These are phyloP conservation scores for Botrytis elliptica DNA, from an alignment of 2,329 filamentous ascomycete genomes.

Conservation along the genomic window DNA sequence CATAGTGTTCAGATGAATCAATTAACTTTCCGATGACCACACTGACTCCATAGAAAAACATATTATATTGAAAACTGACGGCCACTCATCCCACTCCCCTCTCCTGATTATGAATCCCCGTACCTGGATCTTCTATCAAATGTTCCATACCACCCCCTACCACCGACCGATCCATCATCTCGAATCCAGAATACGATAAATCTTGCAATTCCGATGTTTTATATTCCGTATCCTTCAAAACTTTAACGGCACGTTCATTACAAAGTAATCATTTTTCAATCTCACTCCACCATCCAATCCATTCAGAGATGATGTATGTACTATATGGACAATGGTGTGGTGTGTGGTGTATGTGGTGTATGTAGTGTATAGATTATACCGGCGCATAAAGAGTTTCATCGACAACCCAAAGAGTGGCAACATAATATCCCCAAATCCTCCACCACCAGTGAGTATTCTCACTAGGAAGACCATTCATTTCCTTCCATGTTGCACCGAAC, in stretches of 20 bases:
- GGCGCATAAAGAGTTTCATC: constrained; percentile 20
- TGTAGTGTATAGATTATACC: not conserved
- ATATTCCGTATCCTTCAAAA: not conserved
- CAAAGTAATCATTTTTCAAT: not conserved
- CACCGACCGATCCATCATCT: not conserved
- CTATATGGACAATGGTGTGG: not conserved
- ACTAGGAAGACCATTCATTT: not conserved
- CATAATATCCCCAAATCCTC: not conserved
- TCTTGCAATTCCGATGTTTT: not conserved
- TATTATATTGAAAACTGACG: not conserved
- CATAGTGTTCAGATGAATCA: not conserved
- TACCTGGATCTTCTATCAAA: constrained; percentile 1
- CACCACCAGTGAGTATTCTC: not conserved
- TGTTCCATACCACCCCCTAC: not conserved
- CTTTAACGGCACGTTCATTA: not conserved
- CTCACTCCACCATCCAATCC: not conserved
- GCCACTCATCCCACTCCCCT: not conserved
- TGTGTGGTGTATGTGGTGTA: not conserved
- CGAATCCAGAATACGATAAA: not conserved
- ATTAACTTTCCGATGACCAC: not conserved
- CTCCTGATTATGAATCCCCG: not conserved
- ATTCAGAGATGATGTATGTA: not conserved
- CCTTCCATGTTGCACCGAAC: not conserved
- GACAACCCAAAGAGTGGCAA: not conserved
- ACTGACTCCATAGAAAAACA: not conserved